A percentile compares a stretch with the other conserved stretches of the same genome.
phyloP scores from a whole-genome alignment of 2,329 filamentous ascomycete species.

The Xylaria sp. region DNA sequence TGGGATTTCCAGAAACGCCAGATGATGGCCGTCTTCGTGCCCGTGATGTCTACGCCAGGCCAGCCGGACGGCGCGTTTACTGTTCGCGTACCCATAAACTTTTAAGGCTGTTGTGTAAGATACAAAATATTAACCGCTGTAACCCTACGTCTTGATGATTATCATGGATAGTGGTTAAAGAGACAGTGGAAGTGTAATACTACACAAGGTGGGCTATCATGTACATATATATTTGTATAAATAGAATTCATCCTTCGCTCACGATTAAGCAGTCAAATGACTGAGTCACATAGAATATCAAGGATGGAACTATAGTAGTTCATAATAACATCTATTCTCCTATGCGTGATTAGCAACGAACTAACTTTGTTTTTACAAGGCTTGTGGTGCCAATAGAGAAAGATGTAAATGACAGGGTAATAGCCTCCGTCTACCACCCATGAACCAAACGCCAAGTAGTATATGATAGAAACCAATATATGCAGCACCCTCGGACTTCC shows the following conservation, averaged over 20 bases:
- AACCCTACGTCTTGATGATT: background rate
- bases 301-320: background rate
- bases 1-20: conserved; percentile 38
- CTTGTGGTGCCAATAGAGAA: background rate
- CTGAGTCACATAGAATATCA: background rate
- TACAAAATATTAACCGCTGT: background rate
- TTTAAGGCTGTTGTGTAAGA: conserved; percentile 14
- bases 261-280: background rate
- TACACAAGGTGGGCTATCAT: background rate
- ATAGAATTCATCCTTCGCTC: background rate
- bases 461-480: conserved; percentile 22
- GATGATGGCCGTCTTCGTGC: conserved; percentile 38
- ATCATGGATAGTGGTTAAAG: background rate
- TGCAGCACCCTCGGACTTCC: background rate
- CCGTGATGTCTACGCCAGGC: conserved; percentile 26
- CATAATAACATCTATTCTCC: conserved; percentile 15
- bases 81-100: conserved; percentile 39
- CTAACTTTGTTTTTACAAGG: conserved; percentile 13
- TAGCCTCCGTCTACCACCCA: background rate
- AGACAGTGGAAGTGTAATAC: background rate
- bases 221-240: background rate
- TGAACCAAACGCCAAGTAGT: conserved; percentile 7
- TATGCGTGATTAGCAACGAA: conserved; percentile 6
- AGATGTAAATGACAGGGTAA: background rate
- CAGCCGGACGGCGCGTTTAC: conserved; percentile 26